phyloP scores from a whole-genome alignment of 1,284 basidiomycete genomes.

The Porogramme epimiltina region DNA sequence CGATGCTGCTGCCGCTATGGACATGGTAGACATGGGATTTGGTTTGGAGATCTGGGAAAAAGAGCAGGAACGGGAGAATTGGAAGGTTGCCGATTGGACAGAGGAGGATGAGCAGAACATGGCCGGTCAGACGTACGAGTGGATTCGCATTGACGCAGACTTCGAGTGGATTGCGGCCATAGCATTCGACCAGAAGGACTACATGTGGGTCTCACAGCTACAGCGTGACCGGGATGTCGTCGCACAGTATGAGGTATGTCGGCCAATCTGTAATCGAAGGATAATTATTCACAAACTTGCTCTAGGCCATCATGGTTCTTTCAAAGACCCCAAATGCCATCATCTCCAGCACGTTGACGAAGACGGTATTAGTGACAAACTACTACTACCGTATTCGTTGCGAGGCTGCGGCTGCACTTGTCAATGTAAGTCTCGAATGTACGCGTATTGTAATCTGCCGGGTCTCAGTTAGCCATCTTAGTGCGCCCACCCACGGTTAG shows the following conservation, averaged over 20 bases:
- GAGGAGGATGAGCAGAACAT: constrained; percentile 94
- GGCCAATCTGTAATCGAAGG: not conserved
- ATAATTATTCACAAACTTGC: not conserved
- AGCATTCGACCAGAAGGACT: constrained; percentile 94
- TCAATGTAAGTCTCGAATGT: constrained; percentile 67
- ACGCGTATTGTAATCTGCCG: too few species aligned
- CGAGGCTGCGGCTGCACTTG: constrained; percentile 89
- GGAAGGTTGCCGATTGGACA: constrained; percentile 98
- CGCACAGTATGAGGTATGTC: constrained; percentile 88
- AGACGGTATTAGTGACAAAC: constrained; percentile 92
- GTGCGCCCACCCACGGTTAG: constrained; percentile 81
- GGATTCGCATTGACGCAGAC: constrained; percentile 99
- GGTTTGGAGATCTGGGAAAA: constrained; percentile 98
- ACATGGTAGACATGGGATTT: constrained; percentile 94
- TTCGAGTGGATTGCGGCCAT: constrained; percentile 97
- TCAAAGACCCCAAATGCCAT: constrained; percentile 84
- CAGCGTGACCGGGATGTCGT: constrained; percentile 98
- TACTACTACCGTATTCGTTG: constrained; percentile 98
- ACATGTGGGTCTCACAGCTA: constrained; percentile 98
- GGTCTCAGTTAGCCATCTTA: too few species aligned
- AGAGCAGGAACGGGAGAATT: constrained; percentile 87
- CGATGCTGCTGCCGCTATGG: constrained; percentile 92
- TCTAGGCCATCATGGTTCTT: constrained; percentile 83
- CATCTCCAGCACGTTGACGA: constrained; percentile 90
- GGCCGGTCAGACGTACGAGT: constrained; percentile 96